A percentile compares a stretch with the other conserved stretches of the same genome.
Conservation (phyloP, 352 stramenopile genomes). For the Thalassiosira mediterranea region DNA sequence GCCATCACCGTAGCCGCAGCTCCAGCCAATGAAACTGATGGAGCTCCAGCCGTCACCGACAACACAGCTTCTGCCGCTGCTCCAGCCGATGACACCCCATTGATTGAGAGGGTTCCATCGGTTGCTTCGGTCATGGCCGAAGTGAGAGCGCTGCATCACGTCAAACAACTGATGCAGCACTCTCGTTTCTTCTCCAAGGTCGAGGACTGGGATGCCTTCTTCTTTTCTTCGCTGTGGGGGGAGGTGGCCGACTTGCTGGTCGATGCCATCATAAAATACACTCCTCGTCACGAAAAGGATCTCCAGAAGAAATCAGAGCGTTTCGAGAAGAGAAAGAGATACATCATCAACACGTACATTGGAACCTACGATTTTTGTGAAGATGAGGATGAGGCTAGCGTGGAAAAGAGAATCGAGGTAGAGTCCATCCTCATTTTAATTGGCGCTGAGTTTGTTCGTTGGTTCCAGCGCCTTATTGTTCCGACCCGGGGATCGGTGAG, state of each 20-base stretch:
- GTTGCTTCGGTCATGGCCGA: not conserved
- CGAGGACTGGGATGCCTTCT: not conserved
- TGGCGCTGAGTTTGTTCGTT: slow-evolving; percentile 8
- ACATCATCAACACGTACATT: slow-evolving; percentile 6
- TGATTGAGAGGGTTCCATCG: not conserved
- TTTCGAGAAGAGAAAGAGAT: slow-evolving; percentile 10
- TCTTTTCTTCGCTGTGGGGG: not conserved
- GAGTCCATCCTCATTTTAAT: not conserved
- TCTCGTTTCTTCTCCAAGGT: not conserved
- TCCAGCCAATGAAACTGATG: too few relatives aligned
- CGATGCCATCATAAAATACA: slow-evolving; percentile 22
- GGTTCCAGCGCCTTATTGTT: slow-evolving; percentile 8
- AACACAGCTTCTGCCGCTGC: too few relatives aligned
- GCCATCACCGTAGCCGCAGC: not conserved
- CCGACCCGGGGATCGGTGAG: not conserved
- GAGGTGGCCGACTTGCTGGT: not conserved
- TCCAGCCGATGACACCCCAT: not conserved
- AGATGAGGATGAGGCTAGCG: not conserved
- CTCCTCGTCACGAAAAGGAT: slow-evolving; percentile 15
- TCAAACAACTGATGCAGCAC: not conserved
- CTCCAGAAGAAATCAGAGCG: slow-evolving; percentile 3
- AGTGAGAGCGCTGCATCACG: not conserved
- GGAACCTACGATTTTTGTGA: not conserved
- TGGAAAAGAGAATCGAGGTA: not conserved
- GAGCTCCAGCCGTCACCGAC: too few relatives aligned